Evolutionary conservation across 148 eudicot genomes (phyloP).

Genomic region (Limonium bicolor): DNA sequence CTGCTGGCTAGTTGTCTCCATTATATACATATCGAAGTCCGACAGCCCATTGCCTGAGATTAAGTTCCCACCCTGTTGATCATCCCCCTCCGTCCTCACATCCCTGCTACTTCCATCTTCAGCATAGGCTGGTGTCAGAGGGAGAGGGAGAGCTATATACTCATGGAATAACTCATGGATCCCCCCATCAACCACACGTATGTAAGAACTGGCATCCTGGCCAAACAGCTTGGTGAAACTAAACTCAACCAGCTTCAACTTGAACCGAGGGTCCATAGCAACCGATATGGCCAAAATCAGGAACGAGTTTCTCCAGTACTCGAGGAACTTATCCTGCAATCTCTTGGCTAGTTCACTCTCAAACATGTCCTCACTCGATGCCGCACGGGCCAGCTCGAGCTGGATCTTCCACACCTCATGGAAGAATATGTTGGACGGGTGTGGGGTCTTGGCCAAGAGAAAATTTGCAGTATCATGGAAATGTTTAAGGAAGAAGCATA

Average conservation of each 20-base stretch:
- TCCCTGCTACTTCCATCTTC: slow-evolving; percentile 25
- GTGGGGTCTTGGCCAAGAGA: background rate
- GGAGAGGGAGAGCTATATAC: slow-evolving; percentile 46
- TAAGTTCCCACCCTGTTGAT: slow-evolving; percentile 18
- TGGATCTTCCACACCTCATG: slow-evolving; percentile 23
- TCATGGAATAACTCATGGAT: slow-evolving; percentile 52
- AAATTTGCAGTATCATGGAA: background rate
- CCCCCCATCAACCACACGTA: slow-evolving; percentile 32
- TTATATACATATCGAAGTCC: slow-evolving; percentile 52
- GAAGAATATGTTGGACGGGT: background rate
- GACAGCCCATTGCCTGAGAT: slow-evolving; percentile 16
- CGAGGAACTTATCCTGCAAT: slow-evolving; percentile 34
- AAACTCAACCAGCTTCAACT: slow-evolving; percentile 47
- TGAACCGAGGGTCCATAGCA: slow-evolving; percentile 83
- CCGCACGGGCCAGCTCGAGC: slow-evolving; percentile 33
- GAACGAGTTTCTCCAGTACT: slow-evolving; percentile 51
- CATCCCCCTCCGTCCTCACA: slow-evolving; percentile 22
- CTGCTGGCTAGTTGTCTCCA: slow-evolving; percentile 26
- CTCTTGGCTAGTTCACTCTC: slow-evolving; percentile 30
- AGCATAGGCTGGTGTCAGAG: slow-evolving; percentile 35
- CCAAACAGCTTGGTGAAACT: slow-evolving; percentile 40
- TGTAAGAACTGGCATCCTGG: slow-evolving; percentile 31
- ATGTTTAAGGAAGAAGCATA: background rate
- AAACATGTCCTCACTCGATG: slow-evolving; percentile 25
- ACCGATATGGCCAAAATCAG: slow-evolving; percentile 51